Evolutionary conservation across 345 rosid genomes (phyloP), one percentile per base, ranked within the genome.

Genomic region (Eucalyptus grandis): DNA sequence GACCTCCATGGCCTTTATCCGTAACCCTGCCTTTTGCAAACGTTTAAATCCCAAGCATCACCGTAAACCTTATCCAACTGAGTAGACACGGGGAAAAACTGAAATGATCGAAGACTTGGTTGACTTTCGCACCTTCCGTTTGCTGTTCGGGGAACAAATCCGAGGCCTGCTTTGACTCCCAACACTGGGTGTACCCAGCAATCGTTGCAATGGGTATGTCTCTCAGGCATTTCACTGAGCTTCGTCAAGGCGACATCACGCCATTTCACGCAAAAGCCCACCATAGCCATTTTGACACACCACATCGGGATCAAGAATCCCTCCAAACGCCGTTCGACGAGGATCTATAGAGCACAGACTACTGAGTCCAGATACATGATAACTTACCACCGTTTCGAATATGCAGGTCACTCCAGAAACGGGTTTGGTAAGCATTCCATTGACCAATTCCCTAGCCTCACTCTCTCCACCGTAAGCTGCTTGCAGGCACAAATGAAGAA

Each of bases 231-330:
- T 34, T 72, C 88, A 90, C 94, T 95, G 82, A 91, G 87, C 72
- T 93, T 88, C 1, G 97, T 95, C 49, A 91, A 87, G 53, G 24
- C 90, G 46, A 96, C 90, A 54, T 95, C 92, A 69, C 95, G 95
- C 50, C 98, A 96, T 86, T 93, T 95, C 10, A 95, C 96, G 77
- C 91, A 95, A 21, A 96, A 96, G 49, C 93, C 93, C 34, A 94
- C 58, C 93, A 95, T 88, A 16, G 97, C 94, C 5, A 95, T 94
- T 94, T 92, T 88, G 94, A 77, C 95, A 93, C 72, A 93, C 95
- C 83, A 94, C 89, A 90, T 94, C 95, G 8, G 96, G 96, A n/a
- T 53, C 62, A 80, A 91, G 69, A 91, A 92, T 91, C 24, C 40
- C 90, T 53, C 62, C 88, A 87, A 92, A 94, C 89, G 93, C 91